Percentiles rank a stretch among this genome's conserved stretches.
These are phyloP conservation scores for Flaveria robusta DNA, from an alignment of 129 eudicot genomes.

Conservation along the genomic window DNA sequence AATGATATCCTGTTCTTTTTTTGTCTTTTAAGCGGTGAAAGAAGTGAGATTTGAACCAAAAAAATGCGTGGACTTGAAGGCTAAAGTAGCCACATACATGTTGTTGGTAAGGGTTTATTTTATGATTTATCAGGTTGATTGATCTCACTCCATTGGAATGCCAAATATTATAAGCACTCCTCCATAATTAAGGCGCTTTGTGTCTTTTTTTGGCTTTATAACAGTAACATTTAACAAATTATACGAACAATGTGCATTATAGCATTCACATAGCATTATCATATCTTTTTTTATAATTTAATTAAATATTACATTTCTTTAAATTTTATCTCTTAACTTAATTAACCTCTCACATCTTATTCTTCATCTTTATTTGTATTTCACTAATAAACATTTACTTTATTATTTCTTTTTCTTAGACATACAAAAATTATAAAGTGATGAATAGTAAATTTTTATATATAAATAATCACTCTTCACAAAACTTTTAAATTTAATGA, in stretches of 20 bases:
- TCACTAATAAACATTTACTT: too few species aligned
- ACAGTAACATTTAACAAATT: not conserved
- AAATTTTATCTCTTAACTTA: too few species aligned
- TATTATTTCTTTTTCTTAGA: too few species aligned
- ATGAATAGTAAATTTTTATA: too few species aligned
- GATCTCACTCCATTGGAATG: conserved; percentile 16
- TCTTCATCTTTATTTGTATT: too few species aligned
- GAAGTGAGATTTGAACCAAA: conserved; percentile 31
- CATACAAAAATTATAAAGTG: too few species aligned
- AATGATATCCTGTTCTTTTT: conserved; percentile 29
- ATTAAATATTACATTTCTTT: too few species aligned
- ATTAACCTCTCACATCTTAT: too few species aligned
- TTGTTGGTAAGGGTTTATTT: conserved; percentile 34
- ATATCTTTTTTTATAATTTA: too few species aligned
- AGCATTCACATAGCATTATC: too few species aligned
- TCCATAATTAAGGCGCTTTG: conserved; percentile 16
- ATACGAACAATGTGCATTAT: not conserved
- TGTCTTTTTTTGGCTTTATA: not conserved
- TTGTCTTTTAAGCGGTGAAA: conserved; percentile 28
- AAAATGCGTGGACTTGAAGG: conserved; percentile 38
- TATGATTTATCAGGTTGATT: conserved; percentile 23
- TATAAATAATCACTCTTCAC: too few species aligned
- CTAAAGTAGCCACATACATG: conserved; percentile 30
- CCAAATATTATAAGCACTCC: not conserved
- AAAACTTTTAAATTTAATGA: too few species aligned